These are phyloP conservation scores for Cicer bijugum DNA, from an alignment of 306 rosid species.

Conservation along the genomic window DNA sequence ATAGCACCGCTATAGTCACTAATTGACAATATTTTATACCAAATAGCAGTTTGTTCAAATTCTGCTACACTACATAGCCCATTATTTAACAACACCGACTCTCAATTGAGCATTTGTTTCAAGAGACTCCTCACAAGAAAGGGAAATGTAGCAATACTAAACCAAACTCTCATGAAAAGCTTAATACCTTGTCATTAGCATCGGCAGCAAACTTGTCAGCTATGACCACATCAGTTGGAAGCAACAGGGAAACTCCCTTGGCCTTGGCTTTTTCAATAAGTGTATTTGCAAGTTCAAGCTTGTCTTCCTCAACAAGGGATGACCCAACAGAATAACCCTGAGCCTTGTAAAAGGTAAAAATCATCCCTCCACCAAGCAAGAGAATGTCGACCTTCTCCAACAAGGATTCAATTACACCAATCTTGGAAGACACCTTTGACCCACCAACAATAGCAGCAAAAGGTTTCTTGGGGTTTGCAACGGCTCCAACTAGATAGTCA, in stretches of 20 bases:
- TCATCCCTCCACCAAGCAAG: conserved; percentile 92
- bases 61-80: no score
- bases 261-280: conserved; percentile 84
- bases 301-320: conserved; percentile 92
- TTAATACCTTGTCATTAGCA: conserved; percentile 83
- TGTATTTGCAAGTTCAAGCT: conserved; percentile 72
- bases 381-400: conserved; percentile 80
- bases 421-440: conserved; percentile 90
- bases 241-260: conserved; percentile 83
- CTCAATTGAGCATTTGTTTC: not conserved
- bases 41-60: no score
- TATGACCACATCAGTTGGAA: conserved; percentile 85
- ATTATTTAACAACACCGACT: not conserved
- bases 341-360: conserved; percentile 93
- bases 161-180: conserved; percentile 1
- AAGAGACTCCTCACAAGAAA: not conserved
- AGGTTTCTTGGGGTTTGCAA: conserved; percentile 88
- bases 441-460: conserved; percentile 98
- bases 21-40: no score
- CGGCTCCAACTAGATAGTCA: conserved; percentile 90
- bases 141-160: not conserved
- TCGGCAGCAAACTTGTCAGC: conserved; percentile 93
- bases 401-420: conserved; percentile 91
- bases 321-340: conserved; percentile 85
- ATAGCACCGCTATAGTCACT: no score